Base-by-base conservation (phyloP, 2,329 filamentous ascomycete genomes). In the Colletotrichum horii region DNA sequence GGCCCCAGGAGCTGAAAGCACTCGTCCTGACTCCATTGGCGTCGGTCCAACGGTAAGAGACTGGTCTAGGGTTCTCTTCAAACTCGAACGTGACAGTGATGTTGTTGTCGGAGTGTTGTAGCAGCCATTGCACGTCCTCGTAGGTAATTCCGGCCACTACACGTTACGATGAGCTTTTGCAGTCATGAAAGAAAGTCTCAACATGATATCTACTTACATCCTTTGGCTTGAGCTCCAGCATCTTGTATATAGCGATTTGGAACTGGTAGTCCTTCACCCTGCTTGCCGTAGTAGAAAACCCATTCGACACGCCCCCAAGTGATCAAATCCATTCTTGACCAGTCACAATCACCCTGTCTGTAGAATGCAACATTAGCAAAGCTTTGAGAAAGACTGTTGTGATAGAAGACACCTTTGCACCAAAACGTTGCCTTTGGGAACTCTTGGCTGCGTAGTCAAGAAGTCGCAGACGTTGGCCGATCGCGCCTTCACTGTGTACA, bases 321-420 rank as follows among this genome's bases (percentile, higher is more conserved):
- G 2, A 58, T 58, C 7, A 28, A 24, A 19, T 58, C 55, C 55
- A 58, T 58, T 58, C 22, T 58, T 19, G 22, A 58, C 55, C 55
- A 58, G 1, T 58, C 26, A 11, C 55, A 58, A 16, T 58, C 55
- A 9, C 55, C 55, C 2, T 28, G 55, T 15, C 55, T 48, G 38
- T 26, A 26, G 16, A 0, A 58, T 9, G 3, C 8, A 16, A 5
- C 5, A 0, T 58, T 19, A 58, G 55, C 55, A 26, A 1, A 58
- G 26, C 5, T 24, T 8, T 3, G 55, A 1, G 7, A 1, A 9
- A 11, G 22, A 15, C 12, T 7, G 0, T 56, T 2, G 5, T 1
- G 22, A 56, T 15, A 12, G 0, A 1, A 15, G 11, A 58, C 14
- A 58, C 55, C 55, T 58, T 28, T 24, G 55, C 55, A 58, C 22